phyloP scores from a whole-genome alignment of 805 yeast genomes.

The Schwanniomyces yamadae region DNA sequence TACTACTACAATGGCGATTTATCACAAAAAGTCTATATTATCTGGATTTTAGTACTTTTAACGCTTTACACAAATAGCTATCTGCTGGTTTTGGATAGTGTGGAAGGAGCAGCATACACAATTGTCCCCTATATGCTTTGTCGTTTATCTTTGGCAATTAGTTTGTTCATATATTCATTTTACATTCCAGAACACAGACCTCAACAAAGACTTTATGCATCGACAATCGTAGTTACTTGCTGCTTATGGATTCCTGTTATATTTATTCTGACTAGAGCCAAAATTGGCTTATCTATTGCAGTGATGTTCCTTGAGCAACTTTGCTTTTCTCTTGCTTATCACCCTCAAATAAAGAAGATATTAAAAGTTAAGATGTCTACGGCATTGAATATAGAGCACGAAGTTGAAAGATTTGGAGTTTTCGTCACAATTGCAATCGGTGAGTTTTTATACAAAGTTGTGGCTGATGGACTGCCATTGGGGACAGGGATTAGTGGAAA shows the following conservation, averaged over 20 bases:
- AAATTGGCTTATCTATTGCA: constrained; percentile 45
- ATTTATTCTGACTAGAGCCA: constrained; percentile 44
- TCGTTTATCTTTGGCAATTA: constrained; percentile 36
- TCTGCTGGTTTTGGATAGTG: constrained; percentile 32
- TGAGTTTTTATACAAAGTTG: constrained; percentile 56
- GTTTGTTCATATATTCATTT: constrained; percentile 40
- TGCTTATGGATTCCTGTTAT: constrained; percentile 54
- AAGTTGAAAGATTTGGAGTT: constrained; percentile 58
- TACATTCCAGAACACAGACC: constrained; percentile 49
- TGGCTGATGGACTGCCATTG: constrained; percentile 48
- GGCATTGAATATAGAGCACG: constrained; percentile 65
- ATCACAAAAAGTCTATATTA: constrained; percentile 48
- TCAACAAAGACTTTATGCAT: constrained; percentile 46
- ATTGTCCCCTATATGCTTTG: constrained; percentile 50
- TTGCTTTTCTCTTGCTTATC: constrained; percentile 37
- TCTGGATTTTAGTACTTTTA: constrained; percentile 53
- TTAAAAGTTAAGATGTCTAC: constrained; percentile 49
- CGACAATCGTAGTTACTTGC: constrained; percentile 30
- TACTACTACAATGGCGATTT: constrained; percentile 62
- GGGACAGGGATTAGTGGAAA: constrained; percentile 44
- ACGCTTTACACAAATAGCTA: constrained; percentile 54
- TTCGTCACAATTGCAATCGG: constrained; percentile 66
- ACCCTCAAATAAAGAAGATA: constrained; percentile 46
- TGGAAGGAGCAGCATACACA: constrained; percentile 40
- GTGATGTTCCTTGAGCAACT: constrained; percentile 42